Conservation (phyloP, 106 monocot genomes). For the Dendrobium chrysotoxum region DNA sequence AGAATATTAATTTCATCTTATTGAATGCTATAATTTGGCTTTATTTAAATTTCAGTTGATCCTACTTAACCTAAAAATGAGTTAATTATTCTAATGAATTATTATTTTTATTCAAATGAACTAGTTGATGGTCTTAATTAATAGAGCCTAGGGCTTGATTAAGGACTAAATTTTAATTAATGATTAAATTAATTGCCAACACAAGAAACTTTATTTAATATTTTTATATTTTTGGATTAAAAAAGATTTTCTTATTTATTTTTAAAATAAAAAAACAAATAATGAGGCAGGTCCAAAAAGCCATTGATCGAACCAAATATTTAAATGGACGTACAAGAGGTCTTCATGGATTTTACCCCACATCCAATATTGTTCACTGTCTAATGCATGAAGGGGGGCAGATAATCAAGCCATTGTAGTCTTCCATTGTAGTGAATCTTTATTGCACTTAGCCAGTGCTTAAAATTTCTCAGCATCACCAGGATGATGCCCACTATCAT, state of each 20-base stretch:
- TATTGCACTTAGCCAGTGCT: not conserved
- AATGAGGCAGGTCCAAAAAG: not conserved
- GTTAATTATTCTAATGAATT: too few relatives aligned
- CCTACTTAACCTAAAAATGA: too few relatives aligned
- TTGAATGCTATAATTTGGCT: too few relatives aligned
- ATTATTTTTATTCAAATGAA: too few relatives aligned
- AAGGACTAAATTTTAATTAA: not conserved
- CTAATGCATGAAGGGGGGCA: not conserved
- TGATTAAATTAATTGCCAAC: not conserved
- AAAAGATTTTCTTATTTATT: not conserved
- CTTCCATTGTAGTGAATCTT: not conserved
- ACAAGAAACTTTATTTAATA: not conserved
- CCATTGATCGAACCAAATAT: not conserved
- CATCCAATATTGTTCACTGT: not conserved
- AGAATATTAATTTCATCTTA: too few relatives aligned
- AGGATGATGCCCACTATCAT: not conserved
- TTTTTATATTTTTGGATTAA: not conserved
- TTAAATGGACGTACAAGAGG: not conserved
- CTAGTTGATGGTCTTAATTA: too few relatives aligned
- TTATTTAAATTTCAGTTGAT: too few relatives aligned
- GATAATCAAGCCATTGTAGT: not conserved
- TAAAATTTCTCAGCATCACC: not conserved
- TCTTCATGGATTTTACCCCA: not conserved
- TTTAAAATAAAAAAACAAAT: not conserved
- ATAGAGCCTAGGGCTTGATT: too few relatives aligned